Base-by-base conservation (phyloP, 106 monocot species). In the Platanthera zijinensis region DNA sequence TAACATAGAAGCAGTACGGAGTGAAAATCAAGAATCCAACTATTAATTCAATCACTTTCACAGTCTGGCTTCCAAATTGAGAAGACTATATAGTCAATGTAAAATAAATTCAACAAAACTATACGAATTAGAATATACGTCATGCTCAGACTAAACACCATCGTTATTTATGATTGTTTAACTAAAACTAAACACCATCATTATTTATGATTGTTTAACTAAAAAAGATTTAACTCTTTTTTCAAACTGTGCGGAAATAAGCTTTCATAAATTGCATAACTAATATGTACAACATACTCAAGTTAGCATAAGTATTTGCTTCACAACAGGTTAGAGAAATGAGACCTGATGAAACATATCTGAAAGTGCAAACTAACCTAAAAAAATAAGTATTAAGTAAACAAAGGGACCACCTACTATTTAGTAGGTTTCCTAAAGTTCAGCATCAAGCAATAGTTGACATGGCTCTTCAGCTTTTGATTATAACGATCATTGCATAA, bases 391-490 rank as follows among this genome's bases (percentile, higher is more conserved):
- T 21, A 8, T 50, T 50, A 76, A 79, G 48, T 12, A 62, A 52
- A 10, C 19, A 49, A 14, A 9, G 46, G 73, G 5, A 71, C 30
- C 77, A 99, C 97, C 97, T 99, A 94, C 74, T 92, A 94, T 77
- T 99, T 99, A 61, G 94, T 99, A 57, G 97, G 97, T 77, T 92
- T 99, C 78, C 94, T 89, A 81, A 88, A 99, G 78, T 84, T 99
- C 49, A 94, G 87, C 48, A 62, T 83, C 67, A 90, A 28, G 83
- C 97, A 99, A 76, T 99, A 83, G 77, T 92, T 99, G 48, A 99
- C 80, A 50, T 94, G 89, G 80, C 90, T 94, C 86, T 99, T 99
- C 21, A 94, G 76, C 74, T 99, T 99, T 85, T 99, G 97, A 62
- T 94, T 99, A 78, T 92, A 99, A 63, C 97, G 97, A 46, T 99